These are phyloP conservation scores for Orbilia oligospora DNA, from an alignment of 2,329 filamentous ascomycete species.

Conservation along the genomic window DNA sequence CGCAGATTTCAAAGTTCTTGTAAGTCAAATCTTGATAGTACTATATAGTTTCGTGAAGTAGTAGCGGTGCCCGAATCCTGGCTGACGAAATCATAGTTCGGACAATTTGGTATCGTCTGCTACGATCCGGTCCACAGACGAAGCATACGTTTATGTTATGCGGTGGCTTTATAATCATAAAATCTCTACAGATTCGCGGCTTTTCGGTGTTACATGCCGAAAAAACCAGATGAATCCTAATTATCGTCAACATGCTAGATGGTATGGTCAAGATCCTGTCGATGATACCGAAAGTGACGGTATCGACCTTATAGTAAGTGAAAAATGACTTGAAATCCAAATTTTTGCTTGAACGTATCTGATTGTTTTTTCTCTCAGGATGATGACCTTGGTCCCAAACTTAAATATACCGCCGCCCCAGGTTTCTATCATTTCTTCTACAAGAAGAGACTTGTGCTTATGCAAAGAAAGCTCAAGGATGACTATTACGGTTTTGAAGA, in stretches of 20 bases:
- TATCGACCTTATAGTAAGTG: constrained; percentile 25
- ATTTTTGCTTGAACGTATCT: background rate
- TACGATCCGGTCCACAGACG: constrained; percentile 64
- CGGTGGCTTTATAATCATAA: constrained; percentile 63
- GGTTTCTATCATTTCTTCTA: constrained; percentile 60
- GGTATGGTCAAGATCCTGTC: constrained; percentile 38
- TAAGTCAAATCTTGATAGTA: constrained; percentile 9
- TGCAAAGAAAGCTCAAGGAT: constrained; percentile 60
- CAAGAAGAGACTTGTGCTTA: constrained; percentile 59
- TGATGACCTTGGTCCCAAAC: constrained; percentile 56
- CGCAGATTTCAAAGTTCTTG: constrained; percentile 49
- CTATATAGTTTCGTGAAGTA: background rate
- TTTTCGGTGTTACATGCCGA: constrained; percentile 64
- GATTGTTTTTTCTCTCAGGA: constrained; percentile 19
- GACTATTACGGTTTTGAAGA: constrained; percentile 49
- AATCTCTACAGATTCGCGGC: constrained; percentile 63
- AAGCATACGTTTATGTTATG: constrained; percentile 64
- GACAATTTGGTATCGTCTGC: constrained; percentile 64
- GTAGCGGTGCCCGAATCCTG: too few species aligned
- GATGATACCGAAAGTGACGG: constrained; percentile 25
- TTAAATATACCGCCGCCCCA: constrained; percentile 62
- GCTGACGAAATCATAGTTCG: constrained; percentile 51
- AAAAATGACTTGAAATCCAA: background rate
- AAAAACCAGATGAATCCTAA: constrained; percentile 59
- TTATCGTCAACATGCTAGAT: constrained; percentile 35